A percentile compares a stretch with the other conserved stretches of the same genome.
Evolutionary conservation across 257 asterid species (phyloP).

Genomic region (Ehretia macrophylla): DNA sequence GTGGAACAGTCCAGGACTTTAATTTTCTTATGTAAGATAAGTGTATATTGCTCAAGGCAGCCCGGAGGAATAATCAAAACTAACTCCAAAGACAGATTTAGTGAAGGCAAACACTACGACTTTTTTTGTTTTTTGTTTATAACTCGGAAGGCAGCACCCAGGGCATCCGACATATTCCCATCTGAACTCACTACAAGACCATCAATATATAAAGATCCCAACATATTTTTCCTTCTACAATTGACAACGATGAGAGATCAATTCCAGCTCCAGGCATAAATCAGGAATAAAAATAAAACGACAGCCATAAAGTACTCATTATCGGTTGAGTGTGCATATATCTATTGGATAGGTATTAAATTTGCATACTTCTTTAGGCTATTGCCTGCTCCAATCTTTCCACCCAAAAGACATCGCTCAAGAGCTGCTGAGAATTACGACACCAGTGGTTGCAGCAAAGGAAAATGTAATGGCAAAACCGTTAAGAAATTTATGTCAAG

Average conservation of each 20-base stretch:
- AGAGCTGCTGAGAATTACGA: slow-evolving; percentile 75
- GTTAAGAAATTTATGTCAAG: no score
- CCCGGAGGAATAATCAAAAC: slow-evolving; percentile 36
- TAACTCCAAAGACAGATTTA: slow-evolving; percentile 1
- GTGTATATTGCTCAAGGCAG: slow-evolving; percentile 79
- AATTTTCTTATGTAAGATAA: no score
- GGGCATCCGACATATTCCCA: slow-evolving; percentile 81
- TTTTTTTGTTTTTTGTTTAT: not conserved
- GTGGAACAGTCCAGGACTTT: no score
- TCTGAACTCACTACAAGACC: slow-evolving; percentile 84
- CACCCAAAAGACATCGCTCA: slow-evolving; percentile 75
- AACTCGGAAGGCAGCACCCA: slow-evolving; percentile 94
- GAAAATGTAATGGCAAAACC: not conserved
- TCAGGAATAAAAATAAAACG: slow-evolving; percentile 33
- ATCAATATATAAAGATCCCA: slow-evolving; percentile 94
- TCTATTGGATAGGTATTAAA: no score
- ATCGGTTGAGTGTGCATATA: not conserved
- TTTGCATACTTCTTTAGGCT: no score
- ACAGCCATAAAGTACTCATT: not conserved
- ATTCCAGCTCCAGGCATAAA: slow-evolving; percentile 96
- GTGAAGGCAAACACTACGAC: no score
- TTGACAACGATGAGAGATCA: slow-evolving; percentile 67
- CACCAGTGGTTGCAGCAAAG: slow-evolving; percentile 26
- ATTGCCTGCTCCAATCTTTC: slow-evolving; percentile 88
- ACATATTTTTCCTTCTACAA: slow-evolving; percentile 80